Evolutionary conservation across 2,329 filamentous ascomycete genomes (phyloP).

Genomic region (Lecanoromycetidae sp.): DNA sequence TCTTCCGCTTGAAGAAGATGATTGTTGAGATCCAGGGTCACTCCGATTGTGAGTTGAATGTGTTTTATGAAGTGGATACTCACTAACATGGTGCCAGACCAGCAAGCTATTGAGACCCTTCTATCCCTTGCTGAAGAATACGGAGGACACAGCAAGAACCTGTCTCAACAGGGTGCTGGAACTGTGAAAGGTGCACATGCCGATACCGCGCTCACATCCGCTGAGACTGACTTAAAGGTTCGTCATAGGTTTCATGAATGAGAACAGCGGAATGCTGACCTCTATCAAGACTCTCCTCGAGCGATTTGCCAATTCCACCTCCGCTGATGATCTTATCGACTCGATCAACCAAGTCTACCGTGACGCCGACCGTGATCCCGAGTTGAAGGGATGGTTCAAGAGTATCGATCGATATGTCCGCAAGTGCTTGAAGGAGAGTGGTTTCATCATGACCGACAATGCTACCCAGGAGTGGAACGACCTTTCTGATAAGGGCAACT

Average conservation of each 20-base stretch:
- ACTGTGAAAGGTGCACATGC: conserved; percentile 61
- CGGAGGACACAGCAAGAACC: conserved; percentile 55
- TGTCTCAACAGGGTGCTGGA: conserved; percentile 53
- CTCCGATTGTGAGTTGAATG: conserved; percentile 56
- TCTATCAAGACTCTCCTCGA: conserved; percentile 65
- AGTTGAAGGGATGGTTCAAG: conserved; percentile 85
- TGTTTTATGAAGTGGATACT: conserved; percentile 17
- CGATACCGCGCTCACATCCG: conserved; percentile 51
- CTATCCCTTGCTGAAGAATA: conserved; percentile 78
- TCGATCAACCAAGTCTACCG: conserved; percentile 75
- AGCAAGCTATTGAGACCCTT: conserved; percentile 79
- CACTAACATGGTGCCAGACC: conserved; percentile 43
- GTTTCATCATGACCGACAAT: conserved; percentile 73
- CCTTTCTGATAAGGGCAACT: conserved; percentile 74
- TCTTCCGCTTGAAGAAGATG: conserved; percentile 96
- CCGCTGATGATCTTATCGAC: conserved; percentile 71
- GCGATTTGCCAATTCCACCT: conserved; percentile 91
- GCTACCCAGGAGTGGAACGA: conserved; percentile 72
- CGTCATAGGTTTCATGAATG: conserved; percentile 30
- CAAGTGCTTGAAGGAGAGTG: conserved; percentile 74
- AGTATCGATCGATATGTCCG: conserved; percentile 65
- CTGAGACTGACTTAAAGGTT: conserved; percentile 69
- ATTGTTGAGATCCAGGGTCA: conserved; percentile 92
- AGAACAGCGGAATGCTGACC: conserved; percentile 38
- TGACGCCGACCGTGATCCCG: conserved; percentile 74